Evolutionary conservation across 2,329 filamentous ascomycete genomes (phyloP).

Genomic region (Metarhizium album): DNA sequence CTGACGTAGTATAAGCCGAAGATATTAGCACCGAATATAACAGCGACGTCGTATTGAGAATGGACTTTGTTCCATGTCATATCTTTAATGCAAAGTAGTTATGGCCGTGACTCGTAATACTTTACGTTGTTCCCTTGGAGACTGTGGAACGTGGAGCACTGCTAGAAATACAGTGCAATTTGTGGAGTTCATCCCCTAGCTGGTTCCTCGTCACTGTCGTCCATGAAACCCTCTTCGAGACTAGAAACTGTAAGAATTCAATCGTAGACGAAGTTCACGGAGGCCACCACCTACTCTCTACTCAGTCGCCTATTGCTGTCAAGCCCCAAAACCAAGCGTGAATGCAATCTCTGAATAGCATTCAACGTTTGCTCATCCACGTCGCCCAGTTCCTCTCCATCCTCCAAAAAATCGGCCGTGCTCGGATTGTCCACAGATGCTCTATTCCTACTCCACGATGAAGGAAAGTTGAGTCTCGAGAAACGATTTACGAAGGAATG

Average conservation of each 20-base stretch:
- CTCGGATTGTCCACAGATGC: slow-evolving; percentile 35
- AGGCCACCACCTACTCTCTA: slow-evolving; percentile 50
- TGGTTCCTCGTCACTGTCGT: slow-evolving; percentile 32
- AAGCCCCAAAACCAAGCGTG: slow-evolving; percentile 21
- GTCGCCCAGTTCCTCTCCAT: slow-evolving; percentile 59
- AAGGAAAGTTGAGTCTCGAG: slow-evolving; percentile 24
- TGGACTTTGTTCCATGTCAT: not conserved
- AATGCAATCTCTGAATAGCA: slow-evolving; percentile 22
- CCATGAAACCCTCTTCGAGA: slow-evolving; percentile 29
- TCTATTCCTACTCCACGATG: slow-evolving; percentile 36
- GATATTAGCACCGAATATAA: not conserved
- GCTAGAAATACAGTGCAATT: slow-evolving; percentile 6
- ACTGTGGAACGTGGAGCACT: not conserved
- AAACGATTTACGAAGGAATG: slow-evolving; percentile 31
- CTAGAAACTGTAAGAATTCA: slow-evolving; percentile 9
- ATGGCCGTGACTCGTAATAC: not conserved
- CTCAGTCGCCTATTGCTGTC: slow-evolving; percentile 55
- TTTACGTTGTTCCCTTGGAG: not conserved
- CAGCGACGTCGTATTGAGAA: not conserved
- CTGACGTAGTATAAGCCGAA: not conserved
- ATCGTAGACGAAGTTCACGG: not conserved
- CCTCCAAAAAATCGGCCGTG: slow-evolving; percentile 23
- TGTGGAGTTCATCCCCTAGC: slow-evolving; percentile 8
- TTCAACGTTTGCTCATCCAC: slow-evolving; percentile 40
- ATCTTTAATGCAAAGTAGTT: not conserved